Percentiles rank a stretch among this genome's conserved stretches.
These are phyloP conservation scores for Aaosphaeria arxii DNA, from an alignment of 2,329 filamentous ascomycete species.

Conservation along the genomic window DNA sequence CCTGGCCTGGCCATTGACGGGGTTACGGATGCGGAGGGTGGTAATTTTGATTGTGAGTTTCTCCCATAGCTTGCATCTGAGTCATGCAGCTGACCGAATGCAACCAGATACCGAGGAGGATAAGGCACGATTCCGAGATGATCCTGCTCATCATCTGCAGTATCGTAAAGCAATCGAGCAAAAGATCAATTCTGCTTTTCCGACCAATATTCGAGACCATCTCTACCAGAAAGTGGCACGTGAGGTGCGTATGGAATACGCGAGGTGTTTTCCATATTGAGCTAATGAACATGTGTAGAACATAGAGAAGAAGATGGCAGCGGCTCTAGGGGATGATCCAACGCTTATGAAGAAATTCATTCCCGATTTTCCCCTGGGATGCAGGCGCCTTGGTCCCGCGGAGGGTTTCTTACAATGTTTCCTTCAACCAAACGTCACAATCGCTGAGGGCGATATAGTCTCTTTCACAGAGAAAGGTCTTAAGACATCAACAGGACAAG, in stretches of 20 bases:
- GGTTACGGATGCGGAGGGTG: not conserved
- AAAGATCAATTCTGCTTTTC: not conserved
- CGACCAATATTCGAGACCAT: not conserved
- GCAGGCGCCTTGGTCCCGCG: conserved; percentile 13
- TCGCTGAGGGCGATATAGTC: conserved; percentile 12
- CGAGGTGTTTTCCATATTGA: too few relatives aligned
- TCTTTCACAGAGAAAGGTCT: not conserved
- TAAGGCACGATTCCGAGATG: not conserved
- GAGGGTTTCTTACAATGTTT: conserved; percentile 17
- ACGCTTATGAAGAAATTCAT: conserved; percentile 15
- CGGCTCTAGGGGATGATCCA: not conserved
- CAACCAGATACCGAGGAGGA: not conserved
- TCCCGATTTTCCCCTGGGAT: conserved; percentile 14
- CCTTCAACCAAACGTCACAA: conserved; percentile 32
- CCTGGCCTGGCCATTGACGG: not conserved
- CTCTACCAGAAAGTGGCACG: not conserved
- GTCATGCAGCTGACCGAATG: too few relatives aligned
- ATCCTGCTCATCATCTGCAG: not conserved
- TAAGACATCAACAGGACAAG: conserved; percentile 5
- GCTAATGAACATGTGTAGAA: too few relatives aligned
- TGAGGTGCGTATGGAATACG: not conserved
- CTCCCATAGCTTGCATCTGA: too few relatives aligned
- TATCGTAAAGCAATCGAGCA: not conserved
- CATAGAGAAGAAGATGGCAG: not conserved
- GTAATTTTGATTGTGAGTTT: not conserved